Evolutionary conservation across 23 red algal species (phyloP), one percentile per base, ranked within the genome.

Genomic region (Gracilaria gracilis): DNA sequence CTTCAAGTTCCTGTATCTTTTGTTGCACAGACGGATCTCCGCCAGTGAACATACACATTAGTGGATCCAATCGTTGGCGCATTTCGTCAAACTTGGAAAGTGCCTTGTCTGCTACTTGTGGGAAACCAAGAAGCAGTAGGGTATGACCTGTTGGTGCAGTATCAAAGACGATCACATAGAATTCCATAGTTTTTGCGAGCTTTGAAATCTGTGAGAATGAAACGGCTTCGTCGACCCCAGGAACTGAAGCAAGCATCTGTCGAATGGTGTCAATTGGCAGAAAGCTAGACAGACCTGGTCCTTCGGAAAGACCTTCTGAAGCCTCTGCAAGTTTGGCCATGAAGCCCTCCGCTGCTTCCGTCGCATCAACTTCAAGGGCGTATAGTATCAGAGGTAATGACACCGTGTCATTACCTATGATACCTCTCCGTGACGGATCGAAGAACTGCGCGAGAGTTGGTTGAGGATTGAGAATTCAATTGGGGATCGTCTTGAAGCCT

Each of bases 191-290:
- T 28, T 84, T 69, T 46, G 95, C 94, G 36, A 95, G 85, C 35
- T 94, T 88, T 46, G 92, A 42, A 37, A 99, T 94, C 32, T 93
- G 90, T 51, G 91, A 70, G 77, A 96, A 96, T 14, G 91, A 81
- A 51, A 99, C 92, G 2, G 95, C 94, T 50, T 99, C 97, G 81
- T 99, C 97, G 80, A 99, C 85, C 6, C 97, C 97, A 21, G 97
- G 97, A 23, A 96, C 91, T 12, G 92, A 92, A 33, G 88, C 50
- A 5, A 93, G 49, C 58, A 99, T 58, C 57, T 96, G 84, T 6
- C 85, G 84, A 19, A 99, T 65, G 15, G 82, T 94, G 50, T 99
- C 94, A 29, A 82, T 74, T 62, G 80, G 87, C 0, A 94, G 67
- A 38, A 84, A 67, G n/a, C 77, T 69, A 15, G 75, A 82, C 48